phyloP scores from a whole-genome alignment of 495 filamentous ascomycete genomes.

The Apodospora peruviana region DNA sequence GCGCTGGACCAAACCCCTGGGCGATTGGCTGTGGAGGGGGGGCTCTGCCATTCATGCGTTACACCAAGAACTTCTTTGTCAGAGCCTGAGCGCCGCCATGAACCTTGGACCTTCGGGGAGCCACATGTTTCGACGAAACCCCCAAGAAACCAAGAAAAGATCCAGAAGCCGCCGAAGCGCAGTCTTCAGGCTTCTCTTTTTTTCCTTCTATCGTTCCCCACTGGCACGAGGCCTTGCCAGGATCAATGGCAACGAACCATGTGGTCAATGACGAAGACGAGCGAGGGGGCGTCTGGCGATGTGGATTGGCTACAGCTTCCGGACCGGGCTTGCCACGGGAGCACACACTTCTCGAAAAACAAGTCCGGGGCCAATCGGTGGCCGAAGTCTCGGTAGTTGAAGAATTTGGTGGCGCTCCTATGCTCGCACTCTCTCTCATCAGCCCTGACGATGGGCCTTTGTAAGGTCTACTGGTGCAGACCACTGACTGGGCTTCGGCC shows the following conservation, averaged over 20 bases:
- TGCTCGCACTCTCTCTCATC: not conserved
- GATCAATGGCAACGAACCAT: conserved; percentile 2
- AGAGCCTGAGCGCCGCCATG: not conserved
- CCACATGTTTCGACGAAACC: not conserved
- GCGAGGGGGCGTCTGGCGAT: not conserved
- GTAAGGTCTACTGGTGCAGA: too few relatives aligned
- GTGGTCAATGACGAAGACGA: conserved; percentile 7
- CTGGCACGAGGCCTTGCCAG: not conserved
- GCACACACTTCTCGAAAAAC: too few relatives aligned
- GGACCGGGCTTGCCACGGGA: too few relatives aligned
- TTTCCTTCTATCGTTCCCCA: not conserved
- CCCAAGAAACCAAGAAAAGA: not conserved
- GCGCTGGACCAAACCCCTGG: conserved; percentile 5
- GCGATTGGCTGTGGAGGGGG: conserved; percentile 4
- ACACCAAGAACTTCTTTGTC: not conserved
- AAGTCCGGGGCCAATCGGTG: conserved; percentile 10
- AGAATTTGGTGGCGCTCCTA: conserved; percentile 6
- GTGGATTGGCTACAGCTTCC: conserved; percentile 9
- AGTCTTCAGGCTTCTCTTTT: not conserved
- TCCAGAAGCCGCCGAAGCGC: not conserved
- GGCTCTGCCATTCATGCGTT: conserved; percentile 9
- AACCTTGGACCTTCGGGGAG: not conserved
- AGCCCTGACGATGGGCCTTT: not conserved
- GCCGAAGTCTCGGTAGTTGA: conserved; percentile 5
- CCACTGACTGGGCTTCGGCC: too few relatives aligned